phyloP scores from a whole-genome alignment of 73 alveolate genomes.

The Effrenium voratum region DNA sequence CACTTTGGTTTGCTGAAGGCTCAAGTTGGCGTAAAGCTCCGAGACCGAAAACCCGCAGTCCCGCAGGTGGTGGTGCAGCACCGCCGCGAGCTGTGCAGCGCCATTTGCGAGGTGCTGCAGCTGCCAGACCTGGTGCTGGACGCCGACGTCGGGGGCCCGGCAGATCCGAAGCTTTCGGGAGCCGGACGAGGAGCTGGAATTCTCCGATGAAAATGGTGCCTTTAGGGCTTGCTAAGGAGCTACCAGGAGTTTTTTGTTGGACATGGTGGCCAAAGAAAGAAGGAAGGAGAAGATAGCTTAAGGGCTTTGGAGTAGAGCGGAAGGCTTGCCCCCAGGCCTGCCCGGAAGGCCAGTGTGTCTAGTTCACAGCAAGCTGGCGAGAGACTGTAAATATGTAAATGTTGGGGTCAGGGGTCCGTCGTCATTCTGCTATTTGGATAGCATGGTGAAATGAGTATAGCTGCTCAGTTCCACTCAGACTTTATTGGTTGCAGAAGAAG shows the following conservation, averaged over 20 bases:
- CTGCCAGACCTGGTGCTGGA: conserved; percentile 43
- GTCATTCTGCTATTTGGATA: too few relatives aligned
- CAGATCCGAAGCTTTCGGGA: not conserved
- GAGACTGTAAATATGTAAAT: too few relatives aligned
- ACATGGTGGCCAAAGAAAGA: not conserved
- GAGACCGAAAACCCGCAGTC: not conserved
- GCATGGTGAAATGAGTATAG: too few relatives aligned
- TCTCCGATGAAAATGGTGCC: not conserved
- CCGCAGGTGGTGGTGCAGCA: conserved; percentile 52
- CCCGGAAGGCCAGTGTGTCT: too few relatives aligned
- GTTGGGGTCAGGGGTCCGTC: too few relatives aligned
- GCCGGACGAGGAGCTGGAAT: not conserved
- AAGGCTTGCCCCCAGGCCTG: too few relatives aligned
- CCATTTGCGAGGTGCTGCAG: conserved; percentile 20
- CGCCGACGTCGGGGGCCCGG: not conserved
- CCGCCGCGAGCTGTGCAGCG: conserved; percentile 5
- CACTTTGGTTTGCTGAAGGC: not conserved
- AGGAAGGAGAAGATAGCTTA: not conserved
- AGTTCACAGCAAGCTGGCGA: too few relatives aligned
- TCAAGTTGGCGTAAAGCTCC: not conserved
- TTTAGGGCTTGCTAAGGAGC: not conserved
- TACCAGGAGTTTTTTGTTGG: not conserved
- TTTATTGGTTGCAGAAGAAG: too few relatives aligned
- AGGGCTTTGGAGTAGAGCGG: too few relatives aligned
- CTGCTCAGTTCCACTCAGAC: too few relatives aligned